phyloP scores from a whole-genome alignment of 2,329 filamentous ascomycete genomes.

The Pezicula rhizophila region DNA sequence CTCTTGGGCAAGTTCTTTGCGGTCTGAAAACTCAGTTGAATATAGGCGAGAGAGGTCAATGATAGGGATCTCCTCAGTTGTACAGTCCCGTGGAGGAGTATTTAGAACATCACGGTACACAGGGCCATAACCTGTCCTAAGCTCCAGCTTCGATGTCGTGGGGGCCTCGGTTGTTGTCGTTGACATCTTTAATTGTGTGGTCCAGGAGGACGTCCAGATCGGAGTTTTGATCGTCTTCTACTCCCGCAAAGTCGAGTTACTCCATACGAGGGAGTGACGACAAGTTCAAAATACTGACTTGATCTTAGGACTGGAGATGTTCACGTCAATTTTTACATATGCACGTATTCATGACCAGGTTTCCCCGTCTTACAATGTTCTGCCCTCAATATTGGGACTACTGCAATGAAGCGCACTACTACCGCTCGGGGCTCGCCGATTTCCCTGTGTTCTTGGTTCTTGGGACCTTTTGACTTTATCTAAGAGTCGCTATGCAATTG shows the following conservation, averaged over 20 bases:
- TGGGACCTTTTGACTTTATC: too few relatives aligned
- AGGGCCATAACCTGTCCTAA: slow-evolving; percentile 37
- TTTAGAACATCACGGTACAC: slow-evolving; percentile 37
- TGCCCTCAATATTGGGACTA: too few relatives aligned
- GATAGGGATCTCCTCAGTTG: slow-evolving; percentile 38
- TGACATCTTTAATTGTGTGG: slow-evolving; percentile 2
- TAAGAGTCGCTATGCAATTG: too few relatives aligned
- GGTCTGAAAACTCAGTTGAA: slow-evolving; percentile 29
- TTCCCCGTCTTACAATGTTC: too few relatives aligned
- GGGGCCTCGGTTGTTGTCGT: slow-evolving; percentile 8
- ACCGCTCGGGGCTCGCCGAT: background rate
- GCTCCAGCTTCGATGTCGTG: slow-evolving; percentile 33
- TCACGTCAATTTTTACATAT: too few relatives aligned
- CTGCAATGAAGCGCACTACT: too few relatives aligned
- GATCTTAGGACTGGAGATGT: too few relatives aligned
- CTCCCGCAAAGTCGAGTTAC: too few relatives aligned
- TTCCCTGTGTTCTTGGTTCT: background rate
- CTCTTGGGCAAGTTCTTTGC: slow-evolving; percentile 31
- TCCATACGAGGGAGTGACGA: too few relatives aligned
- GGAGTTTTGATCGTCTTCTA: too few relatives aligned
- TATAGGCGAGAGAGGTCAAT: slow-evolving; percentile 36
- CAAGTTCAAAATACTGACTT: background rate
- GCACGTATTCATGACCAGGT: too few relatives aligned
- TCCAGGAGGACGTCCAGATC: too few relatives aligned
- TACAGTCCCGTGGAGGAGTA: slow-evolving; percentile 33